phyloP scores from a whole-genome alignment of 306 rosid genomes.

The Cicer bijugum region DNA sequence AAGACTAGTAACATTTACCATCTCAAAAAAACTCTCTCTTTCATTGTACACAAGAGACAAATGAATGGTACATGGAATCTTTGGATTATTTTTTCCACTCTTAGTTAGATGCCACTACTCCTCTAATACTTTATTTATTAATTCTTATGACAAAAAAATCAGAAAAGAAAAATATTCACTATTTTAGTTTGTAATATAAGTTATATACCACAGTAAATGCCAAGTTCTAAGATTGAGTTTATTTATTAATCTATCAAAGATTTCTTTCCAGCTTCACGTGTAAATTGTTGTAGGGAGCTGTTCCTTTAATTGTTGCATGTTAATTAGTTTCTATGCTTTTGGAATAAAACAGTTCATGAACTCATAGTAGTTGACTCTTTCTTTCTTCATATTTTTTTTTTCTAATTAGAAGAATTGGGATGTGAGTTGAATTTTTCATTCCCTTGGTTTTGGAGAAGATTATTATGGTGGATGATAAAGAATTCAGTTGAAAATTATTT shows the following conservation, averaged over 20 bases:
- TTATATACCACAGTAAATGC: constrained; percentile 23
- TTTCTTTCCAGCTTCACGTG: constrained; percentile 38
- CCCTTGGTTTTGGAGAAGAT: constrained; percentile 41
- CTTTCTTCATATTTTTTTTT: background rate
- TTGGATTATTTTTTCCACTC: constrained; percentile 43
- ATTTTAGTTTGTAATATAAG: background rate
- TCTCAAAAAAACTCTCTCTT: constrained; percentile 45
- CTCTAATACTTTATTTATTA: constrained; percentile 11
- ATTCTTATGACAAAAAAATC: constrained; percentile 22
- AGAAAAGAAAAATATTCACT: constrained; percentile 1
- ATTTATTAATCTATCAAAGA: constrained; percentile 12
- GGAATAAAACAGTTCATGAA: constrained; percentile 43
- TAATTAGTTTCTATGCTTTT: constrained; percentile 31
- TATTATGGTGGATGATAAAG: constrained; percentile 31
- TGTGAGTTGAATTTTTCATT: constrained; percentile 46
- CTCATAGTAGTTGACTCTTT: background rate
- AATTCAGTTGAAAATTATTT: constrained; percentile 41
- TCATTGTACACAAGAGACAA: constrained; percentile 60
- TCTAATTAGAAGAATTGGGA: constrained; percentile 35
- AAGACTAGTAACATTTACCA: constrained; percentile 40
- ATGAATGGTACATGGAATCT: constrained; percentile 52
- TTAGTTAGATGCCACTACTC: constrained; percentile 51
- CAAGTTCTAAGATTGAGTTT: constrained; percentile 7
- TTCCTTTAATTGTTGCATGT: constrained; percentile 38
- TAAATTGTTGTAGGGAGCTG: constrained; percentile 29